Evolutionary conservation across 192 early-diverging fungal species (phyloP).

Genomic region (Phlyctochytrium arcticum): DNA sequence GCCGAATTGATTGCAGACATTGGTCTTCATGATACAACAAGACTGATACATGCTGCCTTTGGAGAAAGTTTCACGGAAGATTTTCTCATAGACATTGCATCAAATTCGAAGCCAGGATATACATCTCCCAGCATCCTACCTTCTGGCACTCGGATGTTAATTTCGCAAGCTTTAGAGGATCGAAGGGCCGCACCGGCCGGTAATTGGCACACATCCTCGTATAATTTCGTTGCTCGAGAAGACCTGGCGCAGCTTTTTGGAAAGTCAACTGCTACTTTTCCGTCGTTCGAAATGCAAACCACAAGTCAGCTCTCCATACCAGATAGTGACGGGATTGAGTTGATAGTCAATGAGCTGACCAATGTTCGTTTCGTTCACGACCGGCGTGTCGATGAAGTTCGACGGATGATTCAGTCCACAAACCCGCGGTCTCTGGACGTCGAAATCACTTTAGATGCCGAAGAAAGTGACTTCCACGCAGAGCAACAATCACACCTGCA

Average conservation of each 20-base stretch:
- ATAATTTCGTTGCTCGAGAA: conserved; percentile 47
- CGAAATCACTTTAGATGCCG: background rate
- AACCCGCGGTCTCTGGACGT: conserved; percentile 22
- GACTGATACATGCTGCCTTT: no score
- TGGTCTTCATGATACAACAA: no score
- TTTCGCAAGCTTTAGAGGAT: conserved; percentile 48
- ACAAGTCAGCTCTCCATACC: no score
- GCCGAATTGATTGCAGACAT: no score
- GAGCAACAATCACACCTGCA: conserved; percentile 48
- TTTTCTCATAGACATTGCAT: no score
- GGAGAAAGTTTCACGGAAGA: no score
- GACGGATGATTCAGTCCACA: conserved; percentile 44
- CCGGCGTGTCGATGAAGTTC: conserved; percentile 49
- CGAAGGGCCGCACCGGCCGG: conserved; percentile 44
- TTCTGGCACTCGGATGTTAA: no score
- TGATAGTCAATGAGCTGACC: conserved; percentile 43
- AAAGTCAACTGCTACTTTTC: no score
- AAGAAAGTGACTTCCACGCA: conserved; percentile 25
- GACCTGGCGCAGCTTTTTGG: background rate
- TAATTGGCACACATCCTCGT: conserved; percentile 36
- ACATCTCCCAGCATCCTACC: no score
- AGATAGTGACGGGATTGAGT: conserved; percentile 34
- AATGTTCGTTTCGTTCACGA: conserved; percentile 53
- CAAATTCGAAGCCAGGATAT: no score
- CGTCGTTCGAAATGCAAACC: background rate